Evolutionary conservation across 345 rosid species (phyloP), one percentile per base, ranked within the genome.

Genomic region (Erodium maritimum): DNA sequence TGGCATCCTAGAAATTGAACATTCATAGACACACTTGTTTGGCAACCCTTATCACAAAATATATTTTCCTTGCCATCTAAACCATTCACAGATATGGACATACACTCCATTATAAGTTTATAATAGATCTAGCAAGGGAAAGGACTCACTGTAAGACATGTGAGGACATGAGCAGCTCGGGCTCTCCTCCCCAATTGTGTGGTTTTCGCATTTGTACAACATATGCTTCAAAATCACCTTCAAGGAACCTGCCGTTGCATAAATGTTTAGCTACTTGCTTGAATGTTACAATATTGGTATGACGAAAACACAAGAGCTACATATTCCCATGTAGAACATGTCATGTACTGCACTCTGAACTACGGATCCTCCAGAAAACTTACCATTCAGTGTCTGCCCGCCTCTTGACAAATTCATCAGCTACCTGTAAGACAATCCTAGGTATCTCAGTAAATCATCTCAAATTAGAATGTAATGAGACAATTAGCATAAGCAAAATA

Each of bases 141-240:
- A 20, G 21, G 56, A 63, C 79, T 64, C 55, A 84, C 91, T 62
- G 50, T 17, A 80, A 76, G 50, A 82, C 83, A 61, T 82, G 91
- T 21, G 91, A 78, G 58, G 80, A 82, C 91, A 82, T 84, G 5
- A 84, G 87, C 50, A 84, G 74, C 73, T 84, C 91, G 22, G 87
- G 87, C 53, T 82, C 91, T 62, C 91, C 91, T 69, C 87, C 91
- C 91, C 91, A 82, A 46, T 66, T 70, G 57, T 84, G 85, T 23
- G 91, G 83, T 70, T 72, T 70, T 53, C 91, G 66, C 77, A 82
- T 81, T 70, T 73, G 82, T 14, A 29, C 61, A 13, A 84, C 82
- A 33, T 84, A 82, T 2, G 72, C 58, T 50, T 82, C 82, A 53
- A 84, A 82, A 68, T 82, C 85, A 57, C 73, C 83, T 70, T 82